Evolutionary conservation across 1,284 basidiomycete species (phyloP).

Genomic region (Ceratobasidium sp.): DNA sequence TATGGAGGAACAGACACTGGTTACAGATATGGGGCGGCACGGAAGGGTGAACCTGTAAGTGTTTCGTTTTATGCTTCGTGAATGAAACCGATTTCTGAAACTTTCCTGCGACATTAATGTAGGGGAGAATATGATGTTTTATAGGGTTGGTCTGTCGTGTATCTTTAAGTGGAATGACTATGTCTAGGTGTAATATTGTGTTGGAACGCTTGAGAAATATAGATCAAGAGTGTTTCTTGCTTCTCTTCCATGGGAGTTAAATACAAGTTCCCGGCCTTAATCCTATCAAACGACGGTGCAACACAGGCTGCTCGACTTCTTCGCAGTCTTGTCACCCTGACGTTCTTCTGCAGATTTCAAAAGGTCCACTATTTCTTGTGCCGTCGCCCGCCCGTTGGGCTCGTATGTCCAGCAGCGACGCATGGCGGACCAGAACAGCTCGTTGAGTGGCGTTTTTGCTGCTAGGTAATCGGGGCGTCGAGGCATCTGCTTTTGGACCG

Average conservation of each 20-base stretch:
- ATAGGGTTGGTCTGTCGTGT: neutral
- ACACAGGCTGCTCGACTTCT: no score
- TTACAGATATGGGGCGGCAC: slow-evolving; percentile 37
- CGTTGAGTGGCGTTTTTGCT: neutral
- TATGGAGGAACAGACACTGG: slow-evolving; percentile 36
- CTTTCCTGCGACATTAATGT: neutral
- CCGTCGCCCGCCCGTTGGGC: slow-evolving; percentile 1
- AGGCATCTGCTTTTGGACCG: neutral
- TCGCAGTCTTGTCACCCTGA: no score
- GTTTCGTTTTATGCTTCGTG: neutral
- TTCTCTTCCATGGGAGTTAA: no score
- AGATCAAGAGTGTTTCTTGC: no score
- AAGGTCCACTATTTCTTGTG: neutral
- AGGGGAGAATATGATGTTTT: slow-evolving; percentile 40
- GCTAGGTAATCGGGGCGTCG: neutral
- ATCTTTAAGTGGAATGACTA: neutral
- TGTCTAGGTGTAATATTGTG: no score
- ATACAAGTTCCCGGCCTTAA: no score
- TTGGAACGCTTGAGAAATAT: no score
- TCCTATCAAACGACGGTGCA: no score
- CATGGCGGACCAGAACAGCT: slow-evolving; percentile 6
- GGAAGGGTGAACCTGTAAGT: slow-evolving; percentile 31
- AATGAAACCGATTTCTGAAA: neutral
- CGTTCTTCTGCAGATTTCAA: neutral
- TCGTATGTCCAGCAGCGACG: neutral